Conservation (phyloP, 331 rosid species). For the Rosa hybrid region DNA sequence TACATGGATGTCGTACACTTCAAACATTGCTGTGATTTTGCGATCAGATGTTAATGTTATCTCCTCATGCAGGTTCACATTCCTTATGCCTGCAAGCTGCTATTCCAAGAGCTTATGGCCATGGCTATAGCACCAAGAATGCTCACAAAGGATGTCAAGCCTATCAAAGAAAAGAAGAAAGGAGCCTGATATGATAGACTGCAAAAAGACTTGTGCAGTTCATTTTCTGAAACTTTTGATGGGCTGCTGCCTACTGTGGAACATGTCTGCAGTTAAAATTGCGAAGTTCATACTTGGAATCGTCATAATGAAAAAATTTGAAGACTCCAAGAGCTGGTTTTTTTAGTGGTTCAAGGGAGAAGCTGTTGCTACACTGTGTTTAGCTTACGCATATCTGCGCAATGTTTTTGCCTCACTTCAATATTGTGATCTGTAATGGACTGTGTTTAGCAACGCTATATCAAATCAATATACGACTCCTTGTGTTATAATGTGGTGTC, state of each 20-base stretch:
- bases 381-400: neutral
- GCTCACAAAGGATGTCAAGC: constrained; percentile 69
- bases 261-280: neutral
- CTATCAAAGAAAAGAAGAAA: neutral
- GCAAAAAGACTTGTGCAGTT: neutral
- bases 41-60: neutral
- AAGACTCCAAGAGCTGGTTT: neutral
- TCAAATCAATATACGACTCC: too few relatives aligned
- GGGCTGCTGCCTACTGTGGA: neutral
- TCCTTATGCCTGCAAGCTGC: constrained; percentile 96
- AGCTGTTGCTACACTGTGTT: neutral
- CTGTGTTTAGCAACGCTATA: too few relatives aligned
- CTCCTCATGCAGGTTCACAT: constrained; percentile 67
- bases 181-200: neutral
- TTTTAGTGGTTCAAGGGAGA: neutral
- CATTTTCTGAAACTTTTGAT: neutral
- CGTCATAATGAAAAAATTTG: neutral
- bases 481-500: too few relatives aligned
- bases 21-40: neutral
- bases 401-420: neutral
- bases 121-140: constrained; percentile 99
- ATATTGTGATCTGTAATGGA: neutral
- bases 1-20: neutral
- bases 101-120: constrained; percentile 97
- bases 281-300: neutral